Conservation (phyloP, 2,329 filamentous ascomycete species). For the Chrysosphaeria jannelii region DNA sequence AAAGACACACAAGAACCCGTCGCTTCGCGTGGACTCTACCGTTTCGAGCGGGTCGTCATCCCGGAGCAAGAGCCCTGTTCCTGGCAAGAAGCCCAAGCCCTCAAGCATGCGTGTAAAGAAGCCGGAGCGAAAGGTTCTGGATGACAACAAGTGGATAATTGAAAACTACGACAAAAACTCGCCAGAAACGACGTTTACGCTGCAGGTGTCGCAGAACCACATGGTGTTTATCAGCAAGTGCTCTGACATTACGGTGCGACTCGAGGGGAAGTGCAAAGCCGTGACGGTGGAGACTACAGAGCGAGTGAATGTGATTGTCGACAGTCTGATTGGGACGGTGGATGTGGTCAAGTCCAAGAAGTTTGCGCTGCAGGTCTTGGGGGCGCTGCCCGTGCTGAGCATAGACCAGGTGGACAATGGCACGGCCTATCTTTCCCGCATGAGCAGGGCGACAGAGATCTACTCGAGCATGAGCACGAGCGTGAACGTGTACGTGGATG, state of each 20-base stretch:
- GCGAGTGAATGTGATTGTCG: slow-evolving; percentile 59
- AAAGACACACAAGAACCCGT: slow-evolving; percentile 97
- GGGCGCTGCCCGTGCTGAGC: slow-evolving; percentile 58
- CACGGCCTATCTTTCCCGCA: slow-evolving; percentile 56
- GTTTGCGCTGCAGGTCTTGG: slow-evolving; percentile 79
- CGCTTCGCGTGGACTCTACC: slow-evolving; percentile 40
- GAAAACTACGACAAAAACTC: slow-evolving; percentile 69
- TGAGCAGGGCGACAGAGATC: slow-evolving; percentile 49
- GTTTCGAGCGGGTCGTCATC: slow-evolving; percentile 24
- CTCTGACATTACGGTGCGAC: slow-evolving; percentile 65
- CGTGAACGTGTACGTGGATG: slow-evolving; percentile 63
- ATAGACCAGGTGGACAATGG: slow-evolving; percentile 85
- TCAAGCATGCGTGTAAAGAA: slow-evolving; percentile 66
- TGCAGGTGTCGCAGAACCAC: slow-evolving; percentile 56
- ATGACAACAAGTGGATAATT: slow-evolving; percentile 82
- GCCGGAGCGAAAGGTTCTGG: slow-evolving; percentile 46
- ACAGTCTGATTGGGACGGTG: slow-evolving; percentile 67
- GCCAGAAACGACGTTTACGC: slow-evolving; percentile 32
- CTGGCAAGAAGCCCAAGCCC: slow-evolving; percentile 64
- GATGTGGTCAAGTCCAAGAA: slow-evolving; percentile 89
- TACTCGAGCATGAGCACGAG: slow-evolving; percentile 70
- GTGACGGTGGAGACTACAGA: slow-evolving; percentile 79
- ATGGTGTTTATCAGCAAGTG: slow-evolving; percentile 80
- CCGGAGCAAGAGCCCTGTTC: slow-evolving; percentile 60
- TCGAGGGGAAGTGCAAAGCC: slow-evolving; percentile 89